A percentile compares a stretch with the other conserved stretches of the same genome.
Evolutionary conservation across 2,329 filamentous ascomycete genomes (phyloP).

Genomic region (Sarocladium brachiariae): DNA sequence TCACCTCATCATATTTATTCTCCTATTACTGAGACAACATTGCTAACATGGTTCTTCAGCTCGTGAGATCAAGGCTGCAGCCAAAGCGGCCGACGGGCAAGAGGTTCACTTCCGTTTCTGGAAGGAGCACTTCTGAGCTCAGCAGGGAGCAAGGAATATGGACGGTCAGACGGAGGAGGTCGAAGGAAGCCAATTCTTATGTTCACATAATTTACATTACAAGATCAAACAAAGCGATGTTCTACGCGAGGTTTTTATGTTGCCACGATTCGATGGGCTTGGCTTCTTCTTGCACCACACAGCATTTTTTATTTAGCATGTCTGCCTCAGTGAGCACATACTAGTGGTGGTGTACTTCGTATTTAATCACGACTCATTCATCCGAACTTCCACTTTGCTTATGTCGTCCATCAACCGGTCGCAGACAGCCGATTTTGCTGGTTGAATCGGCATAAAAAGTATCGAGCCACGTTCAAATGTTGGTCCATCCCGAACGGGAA

Average conservation of each 20-base stretch:
- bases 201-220: constrained; percentile 7
- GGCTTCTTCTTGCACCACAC: not conserved
- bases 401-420: no score
- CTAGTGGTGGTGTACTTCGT: not conserved
- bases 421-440: no score
- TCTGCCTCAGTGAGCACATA: not conserved
- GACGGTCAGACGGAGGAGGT: not conserved
- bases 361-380: no score
- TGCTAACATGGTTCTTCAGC: constrained; percentile 48
- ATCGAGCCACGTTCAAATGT: not conserved
- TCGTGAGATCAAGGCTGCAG: constrained; percentile 76
- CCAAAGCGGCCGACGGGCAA: constrained; percentile 61
- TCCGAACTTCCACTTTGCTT: not conserved
- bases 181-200: not conserved
- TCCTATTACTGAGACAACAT: not conserved
- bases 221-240: not conserved
- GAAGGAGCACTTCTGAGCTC: constrained; percentile 84
- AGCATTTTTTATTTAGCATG: constrained; percentile 3
- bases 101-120: constrained; percentile 95
- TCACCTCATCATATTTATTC: not conserved
- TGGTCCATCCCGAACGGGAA: not conserved
- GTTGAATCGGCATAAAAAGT: no score
- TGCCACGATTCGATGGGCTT: not conserved
- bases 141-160: constrained; percentile 5
- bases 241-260: not conserved